Conservation (phyloP, 2,329 filamentous ascomycete genomes). For the Rhynchosporium secalis region DNA sequence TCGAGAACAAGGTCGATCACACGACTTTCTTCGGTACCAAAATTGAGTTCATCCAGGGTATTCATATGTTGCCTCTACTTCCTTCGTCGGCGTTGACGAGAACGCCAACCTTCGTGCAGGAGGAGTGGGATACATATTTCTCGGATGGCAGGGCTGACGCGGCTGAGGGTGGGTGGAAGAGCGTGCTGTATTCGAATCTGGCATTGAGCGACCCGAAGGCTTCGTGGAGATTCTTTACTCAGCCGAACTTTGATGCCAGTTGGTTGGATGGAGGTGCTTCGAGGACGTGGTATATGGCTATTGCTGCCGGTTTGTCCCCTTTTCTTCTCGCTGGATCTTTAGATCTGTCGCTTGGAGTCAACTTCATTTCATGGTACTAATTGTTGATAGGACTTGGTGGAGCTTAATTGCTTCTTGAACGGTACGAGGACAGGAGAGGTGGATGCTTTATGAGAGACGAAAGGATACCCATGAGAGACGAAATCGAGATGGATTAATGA, state of each 20-base stretch:
- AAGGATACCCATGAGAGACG: not conserved
- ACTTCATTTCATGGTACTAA: not conserved
- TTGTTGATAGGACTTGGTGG: not conserved
- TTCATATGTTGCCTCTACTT: conserved; percentile 37
- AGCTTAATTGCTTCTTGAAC: not conserved
- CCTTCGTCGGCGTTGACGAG: conserved; percentile 65
- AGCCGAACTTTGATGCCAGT: conserved; percentile 60
- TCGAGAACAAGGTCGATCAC: conserved; percentile 95
- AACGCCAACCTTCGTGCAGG: conserved; percentile 65
- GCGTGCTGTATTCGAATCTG: conserved; percentile 79
- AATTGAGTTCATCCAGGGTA: conserved; percentile 67
- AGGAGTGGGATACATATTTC: conserved; percentile 86
- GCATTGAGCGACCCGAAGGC: conserved; percentile 71
- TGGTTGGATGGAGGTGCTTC: conserved; percentile 83
- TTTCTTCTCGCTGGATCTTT: not conserved
- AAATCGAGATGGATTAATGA: not conserved
- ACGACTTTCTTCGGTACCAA: conserved; percentile 82
- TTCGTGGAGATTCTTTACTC: conserved; percentile 75
- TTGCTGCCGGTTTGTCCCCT: conserved; percentile 61
- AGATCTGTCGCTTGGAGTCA: no score
- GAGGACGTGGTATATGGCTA: conserved; percentile 82
- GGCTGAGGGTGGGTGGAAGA: conserved; percentile 78
- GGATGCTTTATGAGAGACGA: no score
- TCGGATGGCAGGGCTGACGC: conserved; percentile 61
- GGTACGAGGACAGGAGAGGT: not conserved